phyloP scores from a whole-genome alignment of 2,329 filamentous ascomycete genomes.

The Alternaria angustiovoidea region DNA sequence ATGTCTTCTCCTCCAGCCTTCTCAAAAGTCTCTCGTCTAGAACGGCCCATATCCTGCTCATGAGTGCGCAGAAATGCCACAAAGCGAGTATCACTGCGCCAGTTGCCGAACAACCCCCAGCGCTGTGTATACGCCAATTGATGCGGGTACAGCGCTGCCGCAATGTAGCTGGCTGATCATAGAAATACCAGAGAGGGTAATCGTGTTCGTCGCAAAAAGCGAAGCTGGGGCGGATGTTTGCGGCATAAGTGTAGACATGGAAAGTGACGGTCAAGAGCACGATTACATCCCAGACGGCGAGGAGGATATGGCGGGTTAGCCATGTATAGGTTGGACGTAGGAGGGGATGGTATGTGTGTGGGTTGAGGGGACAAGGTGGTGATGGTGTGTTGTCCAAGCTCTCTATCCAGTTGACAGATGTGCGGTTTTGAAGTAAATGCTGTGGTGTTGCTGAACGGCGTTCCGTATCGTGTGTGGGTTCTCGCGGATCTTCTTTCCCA shows the following conservation, averaged over 20 bases:
- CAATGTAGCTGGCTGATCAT: background rate
- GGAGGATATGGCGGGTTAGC: background rate
- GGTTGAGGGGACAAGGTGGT: background rate
- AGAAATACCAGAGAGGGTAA: background rate
- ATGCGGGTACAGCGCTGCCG: conserved; percentile 7
- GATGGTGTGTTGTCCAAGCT: background rate
- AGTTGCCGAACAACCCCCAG: conserved; percentile 6
- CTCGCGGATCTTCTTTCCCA: background rate
- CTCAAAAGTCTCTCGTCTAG: background rate
- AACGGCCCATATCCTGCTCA: background rate
- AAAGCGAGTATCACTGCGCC: conserved; percentile 1
- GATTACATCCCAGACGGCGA: background rate
- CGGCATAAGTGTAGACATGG: background rate
- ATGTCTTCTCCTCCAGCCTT: background rate
- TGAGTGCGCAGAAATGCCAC: background rate
- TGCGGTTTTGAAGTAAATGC: background rate
- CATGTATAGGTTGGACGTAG: background rate
- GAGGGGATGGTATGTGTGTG: background rate
- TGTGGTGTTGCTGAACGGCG: background rate
- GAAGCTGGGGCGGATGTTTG: background rate
- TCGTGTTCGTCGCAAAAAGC: background rate
- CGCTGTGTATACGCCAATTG: conserved; percentile 6
- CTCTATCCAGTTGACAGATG: background rate
- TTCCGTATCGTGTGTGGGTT: background rate
- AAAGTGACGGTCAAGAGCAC: background rate